These are phyloP conservation scores for Solanum virginianum DNA, from an alignment of 257 asterid genomes.

Conservation along the genomic window DNA sequence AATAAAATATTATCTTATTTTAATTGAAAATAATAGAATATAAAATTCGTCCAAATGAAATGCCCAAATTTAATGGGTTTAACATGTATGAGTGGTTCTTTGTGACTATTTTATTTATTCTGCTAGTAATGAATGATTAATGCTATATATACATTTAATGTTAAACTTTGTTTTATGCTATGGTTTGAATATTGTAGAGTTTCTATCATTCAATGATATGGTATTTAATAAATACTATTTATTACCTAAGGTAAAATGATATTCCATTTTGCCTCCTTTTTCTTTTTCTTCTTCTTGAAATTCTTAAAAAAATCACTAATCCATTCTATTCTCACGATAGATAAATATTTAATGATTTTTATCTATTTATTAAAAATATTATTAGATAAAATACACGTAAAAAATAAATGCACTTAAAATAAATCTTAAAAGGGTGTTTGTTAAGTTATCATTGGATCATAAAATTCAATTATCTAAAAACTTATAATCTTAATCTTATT, in stretches of 20 bases:
- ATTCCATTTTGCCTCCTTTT: too few relatives aligned
- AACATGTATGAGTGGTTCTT: not conserved
- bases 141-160: not conserved
- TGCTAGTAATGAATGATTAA: not conserved
- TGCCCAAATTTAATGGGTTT: not conserved
- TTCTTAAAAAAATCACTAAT: too few relatives aligned
- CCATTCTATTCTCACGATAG: too few relatives aligned
- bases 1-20: too few relatives aligned
- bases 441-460: not conserved
- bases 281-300: too few relatives aligned
- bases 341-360: too few relatives aligned
- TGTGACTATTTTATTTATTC: not conserved
- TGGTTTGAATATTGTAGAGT: not conserved
- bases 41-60: not conserved
- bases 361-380: too few relatives aligned
- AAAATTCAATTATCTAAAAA: too few relatives aligned
- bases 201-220: not conserved
- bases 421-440: not conserved
- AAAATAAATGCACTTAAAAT: not conserved
- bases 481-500: too few relatives aligned
- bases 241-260: too few relatives aligned
- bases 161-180: not conserved
- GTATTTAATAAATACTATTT: too few relatives aligned
- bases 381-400: not conserved
- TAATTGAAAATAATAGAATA: too few relatives aligned